These are phyloP conservation scores for Acanthamoeba divionensis DNA, from an alignment of 208 protist species.

Conservation along the genomic window DNA sequence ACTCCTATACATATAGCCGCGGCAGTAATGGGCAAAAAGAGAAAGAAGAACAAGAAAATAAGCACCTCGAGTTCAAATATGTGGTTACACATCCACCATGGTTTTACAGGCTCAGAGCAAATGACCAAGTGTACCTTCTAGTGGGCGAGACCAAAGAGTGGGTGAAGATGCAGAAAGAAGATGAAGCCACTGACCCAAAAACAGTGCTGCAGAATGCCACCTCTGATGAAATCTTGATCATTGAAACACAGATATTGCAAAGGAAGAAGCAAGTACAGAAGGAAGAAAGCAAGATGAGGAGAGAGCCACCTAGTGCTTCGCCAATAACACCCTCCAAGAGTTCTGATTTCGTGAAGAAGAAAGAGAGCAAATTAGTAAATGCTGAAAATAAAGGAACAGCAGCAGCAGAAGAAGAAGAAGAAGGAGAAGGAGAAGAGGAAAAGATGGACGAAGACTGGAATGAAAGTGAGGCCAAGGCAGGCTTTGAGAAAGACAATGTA, in stretches of 20 bases:
- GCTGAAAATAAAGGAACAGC: background rate
- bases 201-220: background rate
- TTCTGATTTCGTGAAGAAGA: background rate
- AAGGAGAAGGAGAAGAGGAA: constrained; percentile 32
- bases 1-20: background rate
- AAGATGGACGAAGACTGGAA: background rate
- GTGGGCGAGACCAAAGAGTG: background rate
- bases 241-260: constrained; percentile 25
- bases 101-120: background rate
- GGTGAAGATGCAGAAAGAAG: background rate
- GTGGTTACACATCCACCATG: constrained; percentile 30
- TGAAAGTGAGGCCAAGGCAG: background rate
- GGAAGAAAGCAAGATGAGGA: background rate
- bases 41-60: background rate
- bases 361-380: background rate
- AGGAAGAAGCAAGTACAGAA: background rate
- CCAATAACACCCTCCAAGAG: background rate
- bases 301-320: background rate
- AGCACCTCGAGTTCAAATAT: background rate
- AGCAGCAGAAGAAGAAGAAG: background rate
- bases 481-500: no score
- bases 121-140: background rate
- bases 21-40: background rate
- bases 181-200: background rate
- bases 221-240: background rate